Evolutionary conservation across 1,284 basidiomycete species (phyloP), one percentile per base, ranked within the genome.

Genomic region (Ceratobasidium sp.): DNA sequence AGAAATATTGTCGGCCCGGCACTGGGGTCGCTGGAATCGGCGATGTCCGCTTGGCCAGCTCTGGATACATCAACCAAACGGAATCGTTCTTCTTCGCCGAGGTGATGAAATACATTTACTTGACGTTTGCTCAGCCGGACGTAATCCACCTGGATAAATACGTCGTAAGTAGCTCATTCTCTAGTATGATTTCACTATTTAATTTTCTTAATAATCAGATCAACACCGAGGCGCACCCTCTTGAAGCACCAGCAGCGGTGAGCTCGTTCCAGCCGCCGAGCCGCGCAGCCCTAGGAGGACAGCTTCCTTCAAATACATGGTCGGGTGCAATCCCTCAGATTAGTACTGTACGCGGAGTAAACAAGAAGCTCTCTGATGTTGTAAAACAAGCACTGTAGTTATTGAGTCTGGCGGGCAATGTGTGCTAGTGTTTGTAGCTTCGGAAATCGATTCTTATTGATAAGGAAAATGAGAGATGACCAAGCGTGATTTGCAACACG

Each of bases 71-170:
- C 65, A 45, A 69, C 50, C 59, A 72, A 41, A 72, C 69, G 19
- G 69, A 75, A 48, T 63, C 74, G 17, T 75, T 75, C 57, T 75
- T 75, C 36, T 75, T 75, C 27, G 74, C 74, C 8, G 74, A 75
- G 56, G 74, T 75, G 8, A 50, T 69, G 31, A 75, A 75, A 27
- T 75, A 75, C 47, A 53, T 75, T 22, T 91, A 89, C 81, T 85
- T 93, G 60, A 93, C 90, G 0, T 93, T 92, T 80, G 90, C 91
- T 78, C 89, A 92, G 80, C 91, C 91, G 0, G 80, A 82, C 62
- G 85, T 86, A 74, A 88, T 90, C 81, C 89, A 87, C 76, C 82
- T 93, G 22, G 89, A 93, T 78, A 83, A 90, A n/a, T 91, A 91
- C 91, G 77, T 67, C 29, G 69, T 72, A 24, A 50, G 69, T 60